A percentile compares a stretch with the other conserved stretches of the same genome.
Conservation (phyloP, 176 grass and related monocot species). For the Secale cereale region DNA sequence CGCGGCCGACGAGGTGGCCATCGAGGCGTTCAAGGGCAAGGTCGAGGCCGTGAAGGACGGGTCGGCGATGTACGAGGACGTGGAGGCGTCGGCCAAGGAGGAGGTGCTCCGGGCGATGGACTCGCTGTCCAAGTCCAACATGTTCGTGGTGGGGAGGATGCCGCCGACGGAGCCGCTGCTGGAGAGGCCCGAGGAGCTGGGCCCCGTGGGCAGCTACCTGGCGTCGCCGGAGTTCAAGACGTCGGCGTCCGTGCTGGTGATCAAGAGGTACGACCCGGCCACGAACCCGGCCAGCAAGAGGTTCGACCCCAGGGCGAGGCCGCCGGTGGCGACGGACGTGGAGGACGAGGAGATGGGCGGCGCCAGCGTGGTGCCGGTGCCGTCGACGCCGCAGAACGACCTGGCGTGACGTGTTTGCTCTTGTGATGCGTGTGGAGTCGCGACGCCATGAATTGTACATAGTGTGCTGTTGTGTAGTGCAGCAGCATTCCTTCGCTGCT, state of each 20-base stretch:
- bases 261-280: slow-evolving; percentile 49
- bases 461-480: too few relatives aligned
- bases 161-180: slow-evolving; percentile 25
- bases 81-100: not conserved
- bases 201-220: slow-evolving; percentile 55
- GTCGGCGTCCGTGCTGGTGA: slow-evolving; percentile 50
- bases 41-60: not conserved
- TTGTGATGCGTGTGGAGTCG: too few relatives aligned
- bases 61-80: slow-evolving; percentile 35
- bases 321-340: slow-evolving; percentile 24
- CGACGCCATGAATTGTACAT: too few relatives aligned
- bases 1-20: slow-evolving; percentile 28
- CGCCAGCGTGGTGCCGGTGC: not conserved
- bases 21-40: slow-evolving; percentile 39
- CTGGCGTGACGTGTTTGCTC: too few relatives aligned
- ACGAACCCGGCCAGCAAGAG: slow-evolving; percentile 42
- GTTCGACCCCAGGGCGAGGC: slow-evolving; percentile 33
- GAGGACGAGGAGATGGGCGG: slow-evolving; percentile 26
- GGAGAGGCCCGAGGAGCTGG: slow-evolving; percentile 48
- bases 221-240: slow-evolving; percentile 51
- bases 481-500: too few relatives aligned
- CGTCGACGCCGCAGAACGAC: not conserved
- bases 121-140: slow-evolving; percentile 23
- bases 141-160: slow-evolving; percentile 54
- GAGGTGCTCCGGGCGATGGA: slow-evolving; percentile 32